Evolutionary conservation across 1,284 basidiomycete genomes (phyloP).

Genomic region (Ceratobasidium sp.): DNA sequence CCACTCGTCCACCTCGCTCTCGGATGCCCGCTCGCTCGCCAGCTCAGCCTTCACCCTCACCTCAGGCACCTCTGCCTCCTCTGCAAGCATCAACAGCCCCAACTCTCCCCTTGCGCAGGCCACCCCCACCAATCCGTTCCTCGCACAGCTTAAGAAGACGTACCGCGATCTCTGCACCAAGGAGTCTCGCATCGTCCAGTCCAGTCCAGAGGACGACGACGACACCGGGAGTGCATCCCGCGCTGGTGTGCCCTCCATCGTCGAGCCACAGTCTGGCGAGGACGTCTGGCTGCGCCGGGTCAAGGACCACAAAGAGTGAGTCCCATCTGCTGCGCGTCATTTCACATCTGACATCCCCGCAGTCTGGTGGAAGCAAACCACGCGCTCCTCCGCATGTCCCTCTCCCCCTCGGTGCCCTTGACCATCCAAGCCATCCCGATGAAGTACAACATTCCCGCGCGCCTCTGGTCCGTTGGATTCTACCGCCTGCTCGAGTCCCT

Average conservation of each 20-base stretch:
- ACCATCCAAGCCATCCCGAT: slow-evolving; percentile 89
- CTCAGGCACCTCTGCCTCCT: slow-evolving; percentile 75
- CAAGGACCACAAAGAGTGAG: slow-evolving; percentile 75
- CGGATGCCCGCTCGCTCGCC: slow-evolving; percentile 75
- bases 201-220: slow-evolving; percentile 56
- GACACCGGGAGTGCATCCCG: slow-evolving; percentile 53
- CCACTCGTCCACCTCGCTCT: slow-evolving; percentile 71
- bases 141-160: slow-evolving; percentile 79
- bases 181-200: slow-evolving; percentile 76
- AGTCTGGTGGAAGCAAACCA: slow-evolving; percentile 92
- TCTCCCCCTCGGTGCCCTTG: slow-evolving; percentile 86
- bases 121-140: slow-evolving; percentile 68
- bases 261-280: slow-evolving; percentile 67
- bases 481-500: slow-evolving; percentile 91
- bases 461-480: slow-evolving; percentile 93
- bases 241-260: slow-evolving; percentile 48
- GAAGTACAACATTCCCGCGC: slow-evolving; percentile 94
- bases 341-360: slow-evolving; percentile 41
- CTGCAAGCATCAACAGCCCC: slow-evolving; percentile 66
- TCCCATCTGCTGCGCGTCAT: slow-evolving; percentile 48
- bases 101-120: slow-evolving; percentile 71
- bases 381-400: slow-evolving; percentile 85
- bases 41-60: slow-evolving; percentile 81
- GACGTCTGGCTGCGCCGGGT: slow-evolving; percentile 57
- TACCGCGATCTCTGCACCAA: slow-evolving; percentile 79